Evolutionary conservation across 805 yeast genomes (phyloP), one percentile per base, ranked within the genome.

Genomic region (Yarrowia sp.): DNA sequence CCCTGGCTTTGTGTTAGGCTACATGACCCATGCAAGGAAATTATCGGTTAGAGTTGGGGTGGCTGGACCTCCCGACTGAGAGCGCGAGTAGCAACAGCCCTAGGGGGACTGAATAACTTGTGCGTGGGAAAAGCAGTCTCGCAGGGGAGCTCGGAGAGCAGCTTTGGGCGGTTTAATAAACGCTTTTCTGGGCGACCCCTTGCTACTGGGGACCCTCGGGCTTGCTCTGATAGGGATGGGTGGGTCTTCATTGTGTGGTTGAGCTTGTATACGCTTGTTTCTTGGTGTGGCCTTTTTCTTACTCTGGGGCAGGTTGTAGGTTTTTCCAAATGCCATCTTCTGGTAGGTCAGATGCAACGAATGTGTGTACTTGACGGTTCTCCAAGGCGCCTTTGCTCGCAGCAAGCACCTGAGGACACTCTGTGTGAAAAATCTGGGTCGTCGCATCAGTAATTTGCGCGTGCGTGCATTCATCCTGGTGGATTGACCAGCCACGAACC

Each of bases 21-120:
- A 42, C 65, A 59, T 59, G 65, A 35, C 42, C 42, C 52, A 59
- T 45, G 65, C 65, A 59, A 59, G 65, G 65, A 59, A 59, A 59
- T 59, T 45, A 45, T 35, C 41, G 52, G 42, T 32, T 45, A 59
- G 45, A 45, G 65, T 59, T 59, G 65, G 52, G 65, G 65, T 59
- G 65, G 65, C 65, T 59, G 65, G 65, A 42, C 46, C 35, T 32
- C 32, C 26, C 40, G 50, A 16, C 65, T 43, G 65, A 36, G 35
- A 8, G 32, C 12, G 35, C 15, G 42, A 35, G 52, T 9, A 59
- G 50, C 19, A 12, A n/a, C 35, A 43, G 65, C 10, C 15, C 41
- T 11, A 42, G 42, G 52, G 65, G 50, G 48, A 7, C 15, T 8
- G 15, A 22, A 22, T n/a, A 56, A 26, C 48, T 8, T 10, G 15